Conservation (phyloP, 192 early-diverging fungal genomes). For the Lunasporangiospora selenospora region DNA sequence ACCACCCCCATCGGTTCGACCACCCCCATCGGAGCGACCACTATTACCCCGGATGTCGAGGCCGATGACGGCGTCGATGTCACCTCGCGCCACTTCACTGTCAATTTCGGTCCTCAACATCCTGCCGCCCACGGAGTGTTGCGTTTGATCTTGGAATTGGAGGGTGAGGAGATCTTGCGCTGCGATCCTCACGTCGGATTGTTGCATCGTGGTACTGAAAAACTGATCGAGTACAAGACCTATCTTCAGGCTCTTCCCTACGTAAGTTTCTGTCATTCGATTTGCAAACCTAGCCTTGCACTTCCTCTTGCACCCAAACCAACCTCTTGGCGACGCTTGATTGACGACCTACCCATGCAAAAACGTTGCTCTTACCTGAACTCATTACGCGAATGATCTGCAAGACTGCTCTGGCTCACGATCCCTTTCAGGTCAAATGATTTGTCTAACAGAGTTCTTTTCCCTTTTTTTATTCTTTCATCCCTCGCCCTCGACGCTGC, state of each 20-base stretch:
- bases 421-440: too few relatives aligned
- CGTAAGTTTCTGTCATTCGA: slow-evolving; percentile 22
- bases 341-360: too few relatives aligned
- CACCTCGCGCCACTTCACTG: slow-evolving; percentile 77
- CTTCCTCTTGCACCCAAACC: too few relatives aligned
- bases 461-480: too few relatives aligned
- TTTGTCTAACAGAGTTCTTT: too few relatives aligned
- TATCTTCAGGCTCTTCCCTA: slow-evolving; percentile 98
- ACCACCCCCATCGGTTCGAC: slow-evolving; percentile 23
- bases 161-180: slow-evolving; percentile 89
- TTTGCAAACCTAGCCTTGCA: too few relatives aligned
- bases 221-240: slow-evolving; percentile 99
- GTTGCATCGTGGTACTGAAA: slow-evolving; percentile 98
- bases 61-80: slow-evolving; percentile 55
- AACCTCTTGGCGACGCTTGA: too few relatives aligned
- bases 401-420: too few relatives aligned
- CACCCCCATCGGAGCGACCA: not conserved
- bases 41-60: slow-evolving; percentile 41
- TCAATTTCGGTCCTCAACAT: slow-evolving; percentile 99
- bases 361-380: too few relatives aligned
- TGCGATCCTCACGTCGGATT: slow-evolving; percentile 98
- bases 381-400: too few relatives aligned
- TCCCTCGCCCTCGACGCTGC: too few relatives aligned
- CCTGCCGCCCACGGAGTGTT: slow-evolving; percentile 98
- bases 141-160: slow-evolving; percentile 92